A percentile compares a stretch with the other conserved stretches of the same genome.
These are phyloP conservation scores for Alloteropsis semialata DNA, from an alignment of 176 grass and related monocot species.

Conservation along the genomic window DNA sequence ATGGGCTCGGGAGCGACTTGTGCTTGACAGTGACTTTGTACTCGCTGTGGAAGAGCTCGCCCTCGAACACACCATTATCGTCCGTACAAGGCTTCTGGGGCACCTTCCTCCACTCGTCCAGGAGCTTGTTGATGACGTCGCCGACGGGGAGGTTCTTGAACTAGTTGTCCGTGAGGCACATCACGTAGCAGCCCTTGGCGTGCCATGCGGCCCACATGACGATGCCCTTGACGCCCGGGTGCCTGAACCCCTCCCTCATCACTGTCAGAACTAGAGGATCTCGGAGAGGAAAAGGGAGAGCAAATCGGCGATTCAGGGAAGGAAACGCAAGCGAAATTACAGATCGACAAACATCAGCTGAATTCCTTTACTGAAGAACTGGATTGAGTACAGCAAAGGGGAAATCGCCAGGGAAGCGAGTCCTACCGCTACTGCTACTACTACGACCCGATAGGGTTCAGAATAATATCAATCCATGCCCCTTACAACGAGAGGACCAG, in stretches of 20 bases:
- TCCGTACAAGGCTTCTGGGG: slow-evolving; percentile 28
- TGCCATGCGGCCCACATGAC: slow-evolving; percentile 72
- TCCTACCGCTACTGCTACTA: too few relatives aligned
- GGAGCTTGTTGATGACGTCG: slow-evolving; percentile 54
- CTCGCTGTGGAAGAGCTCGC: slow-evolving; percentile 61
- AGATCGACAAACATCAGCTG: too few relatives aligned
- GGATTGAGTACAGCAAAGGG: too few relatives aligned
- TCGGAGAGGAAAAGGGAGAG: too few relatives aligned
- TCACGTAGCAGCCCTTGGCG: slow-evolving; percentile 52
- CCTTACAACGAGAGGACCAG: too few relatives aligned
- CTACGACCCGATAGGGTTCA: too few relatives aligned
- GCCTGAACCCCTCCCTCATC: slow-evolving; percentile 72
- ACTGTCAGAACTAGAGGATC: too few relatives aligned
- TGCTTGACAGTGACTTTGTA: slow-evolving; percentile 48
- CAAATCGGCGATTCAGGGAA: too few relatives aligned
- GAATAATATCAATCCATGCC: too few relatives aligned
- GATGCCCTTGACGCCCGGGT: slow-evolving; percentile 60
- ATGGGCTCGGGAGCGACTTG: slow-evolving; percentile 17
- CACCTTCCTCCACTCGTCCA: slow-evolving; percentile 44
- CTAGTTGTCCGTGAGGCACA: slow-evolving; percentile 70
- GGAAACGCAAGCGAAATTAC: too few relatives aligned
- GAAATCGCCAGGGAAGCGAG: too few relatives aligned
- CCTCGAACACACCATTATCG: slow-evolving; percentile 36
- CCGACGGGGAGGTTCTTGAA: slow-evolving; percentile 66
- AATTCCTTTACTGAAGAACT: too few relatives aligned